Evolutionary conservation across 2,329 filamentous ascomycete species (phyloP).

Genomic region (Phyllachora maydis): DNA sequence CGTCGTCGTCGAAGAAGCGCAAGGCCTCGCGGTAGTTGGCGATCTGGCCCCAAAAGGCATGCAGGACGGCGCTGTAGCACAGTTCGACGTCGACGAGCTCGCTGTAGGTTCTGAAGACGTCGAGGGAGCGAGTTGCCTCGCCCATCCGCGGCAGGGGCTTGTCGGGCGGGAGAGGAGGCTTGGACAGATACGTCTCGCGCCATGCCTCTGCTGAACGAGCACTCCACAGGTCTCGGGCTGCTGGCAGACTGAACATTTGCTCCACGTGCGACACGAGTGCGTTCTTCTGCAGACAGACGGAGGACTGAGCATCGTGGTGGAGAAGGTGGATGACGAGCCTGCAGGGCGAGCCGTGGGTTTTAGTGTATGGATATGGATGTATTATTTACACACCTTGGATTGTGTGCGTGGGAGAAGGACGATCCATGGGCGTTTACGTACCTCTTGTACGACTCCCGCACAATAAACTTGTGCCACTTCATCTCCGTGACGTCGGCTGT

Average conservation of each 20-base stretch:
- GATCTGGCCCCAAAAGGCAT: conserved; percentile 13
- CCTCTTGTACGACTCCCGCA: conserved; percentile 10
- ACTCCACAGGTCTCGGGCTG: conserved; percentile 8
- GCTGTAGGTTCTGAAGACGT: conserved; percentile 5
- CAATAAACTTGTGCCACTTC: conserved; percentile 9
- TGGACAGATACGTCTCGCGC: conserved; percentile 8
- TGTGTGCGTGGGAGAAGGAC: too few species aligned
- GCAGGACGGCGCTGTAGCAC: conserved; percentile 9
- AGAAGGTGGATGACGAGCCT: conserved; percentile 10
- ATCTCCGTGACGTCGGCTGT: conserved; percentile 6
- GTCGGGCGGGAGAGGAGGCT: conserved; percentile 3
- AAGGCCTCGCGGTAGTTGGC: conserved; percentile 11
- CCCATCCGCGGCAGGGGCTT: conserved; percentile 6
- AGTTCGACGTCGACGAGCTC: conserved; percentile 11
- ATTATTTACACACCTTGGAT: too few species aligned
- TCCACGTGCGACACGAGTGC: conserved; percentile 8
- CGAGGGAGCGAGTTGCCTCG: conserved; percentile 7
- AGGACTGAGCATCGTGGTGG: conserved; percentile 8
- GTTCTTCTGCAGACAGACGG: conserved; percentile 7
- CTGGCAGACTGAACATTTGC: conserved; percentile 8
- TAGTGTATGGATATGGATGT: too few species aligned
- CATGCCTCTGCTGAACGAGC: conserved; percentile 8
- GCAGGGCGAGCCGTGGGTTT: neutral
- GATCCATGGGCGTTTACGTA: conserved; percentile 1
- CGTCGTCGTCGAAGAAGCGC: conserved; percentile 8